phyloP scores from a whole-genome alignment of 1,139 yeast genomes.

The Sugiyamaella sp. region DNA sequence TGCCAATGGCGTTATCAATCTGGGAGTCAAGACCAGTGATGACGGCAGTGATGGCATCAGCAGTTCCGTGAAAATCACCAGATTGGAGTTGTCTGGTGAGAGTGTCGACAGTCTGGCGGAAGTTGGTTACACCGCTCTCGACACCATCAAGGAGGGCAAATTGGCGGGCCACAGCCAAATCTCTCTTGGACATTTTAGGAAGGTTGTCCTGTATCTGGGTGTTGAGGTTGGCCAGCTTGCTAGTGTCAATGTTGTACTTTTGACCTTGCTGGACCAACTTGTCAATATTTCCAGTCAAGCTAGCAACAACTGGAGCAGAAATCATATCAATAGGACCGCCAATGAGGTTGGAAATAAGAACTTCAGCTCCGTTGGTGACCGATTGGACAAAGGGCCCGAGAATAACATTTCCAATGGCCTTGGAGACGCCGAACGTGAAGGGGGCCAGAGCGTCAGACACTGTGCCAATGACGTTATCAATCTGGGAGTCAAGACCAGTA shows the following conservation, averaged over 20 bases:
- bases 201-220: not conserved
- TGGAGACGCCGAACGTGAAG: conserved; percentile 33
- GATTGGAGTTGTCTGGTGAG: conserved; percentile 27
- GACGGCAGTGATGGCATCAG: conserved; percentile 32
- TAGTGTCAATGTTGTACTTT: conserved; percentile 27
- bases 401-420: conserved; percentile 33
- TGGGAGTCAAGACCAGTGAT: conserved; percentile 39
- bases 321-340: conserved; percentile 29
- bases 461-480: conserved; percentile 35
- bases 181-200: no score
- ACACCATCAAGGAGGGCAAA: not conserved
- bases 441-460: conserved; percentile 33
- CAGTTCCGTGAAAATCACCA: conserved; percentile 32
- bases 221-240: conserved; percentile 21
- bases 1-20: conserved; percentile 35
- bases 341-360: conserved; percentile 32
- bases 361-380: conserved; percentile 41
- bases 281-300: conserved; percentile 21
- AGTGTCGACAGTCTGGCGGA: conserved; percentile 31
- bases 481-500: conserved; percentile 38
- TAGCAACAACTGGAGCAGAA: conserved; percentile 19
- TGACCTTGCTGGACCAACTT: conserved; percentile 24
- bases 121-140: conserved; percentile 30
- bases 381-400: conserved; percentile 41
- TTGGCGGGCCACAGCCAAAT: no score